These are phyloP conservation scores for Chamaecrista fasciculata DNA, from an alignment of 306 rosid genomes.

Conservation along the genomic window DNA sequence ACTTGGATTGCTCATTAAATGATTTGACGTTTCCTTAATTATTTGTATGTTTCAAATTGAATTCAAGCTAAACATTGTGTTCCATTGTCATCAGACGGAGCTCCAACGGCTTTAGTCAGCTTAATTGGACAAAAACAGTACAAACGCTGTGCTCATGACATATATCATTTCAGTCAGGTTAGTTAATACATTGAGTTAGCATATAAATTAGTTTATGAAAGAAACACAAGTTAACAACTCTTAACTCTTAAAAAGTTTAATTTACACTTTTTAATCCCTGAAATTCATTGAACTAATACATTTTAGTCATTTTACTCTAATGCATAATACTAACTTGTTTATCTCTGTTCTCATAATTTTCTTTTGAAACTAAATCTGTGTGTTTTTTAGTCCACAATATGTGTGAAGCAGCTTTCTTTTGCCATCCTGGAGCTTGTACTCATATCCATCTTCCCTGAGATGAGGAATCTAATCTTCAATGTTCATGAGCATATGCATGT, in stretches of 20 bases:
- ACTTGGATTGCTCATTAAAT: slow-evolving; percentile 7
- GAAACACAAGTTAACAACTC: too few relatives aligned
- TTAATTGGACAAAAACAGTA: slow-evolving; percentile 84
- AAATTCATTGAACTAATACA: too few relatives aligned
- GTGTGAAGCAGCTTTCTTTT: slow-evolving; percentile 85
- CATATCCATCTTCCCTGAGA: slow-evolving; percentile 82
- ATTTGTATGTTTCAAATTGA: not conserved
- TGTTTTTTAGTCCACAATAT: slow-evolving; percentile 58
- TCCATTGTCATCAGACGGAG: slow-evolving; percentile 63
- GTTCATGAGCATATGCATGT: slow-evolving; percentile 48
- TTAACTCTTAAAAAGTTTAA: too few relatives aligned
- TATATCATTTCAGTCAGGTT: slow-evolving; percentile 92
- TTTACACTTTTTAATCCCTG: too few relatives aligned
- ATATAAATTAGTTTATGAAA: too few relatives aligned
- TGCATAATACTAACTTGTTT: too few relatives aligned
- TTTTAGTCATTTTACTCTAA: too few relatives aligned
- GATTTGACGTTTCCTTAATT: not conserved
- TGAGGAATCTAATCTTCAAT: slow-evolving; percentile 56
- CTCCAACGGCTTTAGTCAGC: slow-evolving; percentile 88
- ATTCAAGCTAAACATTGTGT: not conserved
- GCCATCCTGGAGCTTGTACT: slow-evolving; percentile 73
- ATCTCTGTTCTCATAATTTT: not conserved
- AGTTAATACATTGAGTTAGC: too few relatives aligned
- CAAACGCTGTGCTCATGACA: slow-evolving; percentile 87
- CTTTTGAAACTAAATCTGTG: slow-evolving; percentile 21